Conservation (phyloP, 306 rosid genomes). For the Prinsepia uniflora region DNA sequence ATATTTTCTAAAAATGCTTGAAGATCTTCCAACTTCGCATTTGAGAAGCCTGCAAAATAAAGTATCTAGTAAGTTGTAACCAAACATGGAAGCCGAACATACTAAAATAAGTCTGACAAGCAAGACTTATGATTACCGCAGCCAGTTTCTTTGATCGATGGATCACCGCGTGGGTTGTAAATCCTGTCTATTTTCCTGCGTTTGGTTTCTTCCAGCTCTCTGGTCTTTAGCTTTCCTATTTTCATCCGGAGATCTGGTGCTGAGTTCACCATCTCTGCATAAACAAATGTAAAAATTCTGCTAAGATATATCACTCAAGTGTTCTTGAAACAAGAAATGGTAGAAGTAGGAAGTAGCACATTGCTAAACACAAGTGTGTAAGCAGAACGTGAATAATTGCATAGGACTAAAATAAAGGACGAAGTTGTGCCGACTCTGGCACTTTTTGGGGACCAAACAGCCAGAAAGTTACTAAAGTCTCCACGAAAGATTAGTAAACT, state of each 20-base stretch:
- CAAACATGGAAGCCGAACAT: constrained; percentile 8
- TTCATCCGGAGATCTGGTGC: constrained; percentile 53
- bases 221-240: constrained; percentile 41
- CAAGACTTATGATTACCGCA: constrained; percentile 36
- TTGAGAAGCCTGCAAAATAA: constrained; percentile 54
- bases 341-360: background rate
- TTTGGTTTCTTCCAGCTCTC: constrained; percentile 39
- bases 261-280: constrained; percentile 49
- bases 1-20: constrained; percentile 28
- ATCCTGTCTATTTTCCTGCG: constrained; percentile 28
- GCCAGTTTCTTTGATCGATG: constrained; percentile 24
- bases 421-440: no score
- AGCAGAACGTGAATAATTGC: background rate
- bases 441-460: background rate
- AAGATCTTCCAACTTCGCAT: constrained; percentile 45
- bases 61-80: constrained; percentile 4
- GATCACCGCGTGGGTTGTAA: constrained; percentile 27
- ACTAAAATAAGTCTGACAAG: constrained; percentile 19
- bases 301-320: background rate
- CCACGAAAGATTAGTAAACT: background rate
- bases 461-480: background rate
- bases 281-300: constrained; percentile 18
- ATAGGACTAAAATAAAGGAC: background rate
- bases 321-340: background rate
- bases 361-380: background rate